Conservation (phyloP, 139 green algal genomes). For the Mesotaenium endlicherianum region DNA sequence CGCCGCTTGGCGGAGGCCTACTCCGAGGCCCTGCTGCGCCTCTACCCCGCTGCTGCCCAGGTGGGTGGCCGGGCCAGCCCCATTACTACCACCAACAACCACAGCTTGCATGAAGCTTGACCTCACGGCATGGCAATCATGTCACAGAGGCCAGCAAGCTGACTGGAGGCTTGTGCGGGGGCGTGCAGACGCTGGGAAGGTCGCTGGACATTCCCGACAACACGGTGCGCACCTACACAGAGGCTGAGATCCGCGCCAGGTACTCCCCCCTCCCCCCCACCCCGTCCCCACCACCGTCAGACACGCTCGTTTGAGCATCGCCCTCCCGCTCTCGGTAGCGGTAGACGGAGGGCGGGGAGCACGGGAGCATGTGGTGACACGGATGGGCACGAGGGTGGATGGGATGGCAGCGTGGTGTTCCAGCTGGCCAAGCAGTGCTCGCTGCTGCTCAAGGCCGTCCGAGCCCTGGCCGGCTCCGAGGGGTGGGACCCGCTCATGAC, state of each 20-base stretch:
- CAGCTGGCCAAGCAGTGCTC: conserved; percentile 73
- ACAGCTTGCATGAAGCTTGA: too few species aligned
- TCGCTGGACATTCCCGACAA: conserved; percentile 71
- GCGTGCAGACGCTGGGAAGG: conserved; percentile 59
- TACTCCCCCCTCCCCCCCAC: not conserved
- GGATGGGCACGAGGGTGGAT: too few species aligned
- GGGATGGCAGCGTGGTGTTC: conserved; percentile 76
- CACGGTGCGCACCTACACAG: conserved; percentile 71
- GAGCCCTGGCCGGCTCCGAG: conserved; percentile 54
- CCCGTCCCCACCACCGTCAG: not conserved
- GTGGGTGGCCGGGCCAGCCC: conserved; percentile 24
- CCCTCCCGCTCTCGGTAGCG: too few species aligned
- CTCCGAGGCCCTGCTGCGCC: conserved; percentile 45
- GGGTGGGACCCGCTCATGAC: conserved; percentile 85
- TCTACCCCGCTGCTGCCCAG: conserved; percentile 19
- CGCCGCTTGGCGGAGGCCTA: conserved; percentile 76
- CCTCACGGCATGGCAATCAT: too few species aligned
- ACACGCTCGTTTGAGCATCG: too few species aligned
- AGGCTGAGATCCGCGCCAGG: conserved; percentile 63
- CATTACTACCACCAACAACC: too few species aligned
- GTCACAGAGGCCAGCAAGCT: too few species aligned
- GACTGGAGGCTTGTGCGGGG: too few species aligned
- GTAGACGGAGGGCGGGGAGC: too few species aligned
- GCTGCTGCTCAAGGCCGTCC: conserved; percentile 58
- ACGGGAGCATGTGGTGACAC: too few species aligned